These are phyloP conservation scores for Tuber brumale DNA, from an alignment of 495 filamentous ascomycete species.

Conservation along the genomic window DNA sequence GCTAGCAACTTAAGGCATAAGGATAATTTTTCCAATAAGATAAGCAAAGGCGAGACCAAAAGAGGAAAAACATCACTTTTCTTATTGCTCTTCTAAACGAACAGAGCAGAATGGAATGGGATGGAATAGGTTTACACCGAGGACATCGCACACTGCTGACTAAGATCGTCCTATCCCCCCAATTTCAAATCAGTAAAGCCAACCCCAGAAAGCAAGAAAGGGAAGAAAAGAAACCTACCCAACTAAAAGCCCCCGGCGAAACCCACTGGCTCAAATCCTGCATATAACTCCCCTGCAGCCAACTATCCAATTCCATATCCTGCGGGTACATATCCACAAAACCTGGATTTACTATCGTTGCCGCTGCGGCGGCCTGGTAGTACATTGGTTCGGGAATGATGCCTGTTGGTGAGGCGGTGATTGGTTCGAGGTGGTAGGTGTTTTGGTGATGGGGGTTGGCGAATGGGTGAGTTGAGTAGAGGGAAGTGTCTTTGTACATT, in stretches of 20 bases:
- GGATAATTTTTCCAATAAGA: neutral
- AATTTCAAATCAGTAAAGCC: neutral
- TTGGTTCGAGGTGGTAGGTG: constrained; percentile 5
- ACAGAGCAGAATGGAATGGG: neutral
- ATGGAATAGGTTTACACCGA: neutral
- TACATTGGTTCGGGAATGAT: neutral
- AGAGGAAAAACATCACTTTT: neutral
- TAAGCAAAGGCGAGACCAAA: neutral
- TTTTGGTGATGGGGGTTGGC: constrained; percentile 49
- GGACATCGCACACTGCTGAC: neutral
- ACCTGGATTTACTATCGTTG: neutral
- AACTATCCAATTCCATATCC: neutral
- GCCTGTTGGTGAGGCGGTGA: neutral
- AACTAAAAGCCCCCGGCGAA: neutral
- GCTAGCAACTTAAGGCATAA: neutral
- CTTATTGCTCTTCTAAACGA: neutral
- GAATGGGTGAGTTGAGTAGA: constrained; percentile 53
- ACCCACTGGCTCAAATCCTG: neutral
- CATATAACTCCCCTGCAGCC: constrained; percentile 1
- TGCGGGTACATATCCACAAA: neutral
- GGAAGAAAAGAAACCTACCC: neutral
- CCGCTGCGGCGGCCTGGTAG: neutral
- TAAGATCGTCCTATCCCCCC: neutral
- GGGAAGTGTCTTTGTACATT: constrained; percentile 5
- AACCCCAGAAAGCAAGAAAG: neutral